Evolutionary conservation across 257 asterid genomes (phyloP).

Genomic region (Primulina huaijiensis): DNA sequence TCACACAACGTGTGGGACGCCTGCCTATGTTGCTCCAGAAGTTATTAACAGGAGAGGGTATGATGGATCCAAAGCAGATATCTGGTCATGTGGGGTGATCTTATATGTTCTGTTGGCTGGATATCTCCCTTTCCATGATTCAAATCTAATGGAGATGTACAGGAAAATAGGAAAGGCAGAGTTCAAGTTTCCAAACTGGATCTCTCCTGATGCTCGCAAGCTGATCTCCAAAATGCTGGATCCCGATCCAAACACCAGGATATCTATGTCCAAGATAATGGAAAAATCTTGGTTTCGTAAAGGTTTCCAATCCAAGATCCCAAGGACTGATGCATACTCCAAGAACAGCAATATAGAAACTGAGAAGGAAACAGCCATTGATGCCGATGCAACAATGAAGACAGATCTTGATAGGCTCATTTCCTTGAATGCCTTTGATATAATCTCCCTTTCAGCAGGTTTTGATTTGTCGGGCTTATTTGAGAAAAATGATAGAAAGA

Average conservation of each 20-base stretch:
- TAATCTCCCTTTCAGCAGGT: slow-evolving; percentile 73
- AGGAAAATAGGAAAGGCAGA: slow-evolving; percentile 62
- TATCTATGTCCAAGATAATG: slow-evolving; percentile 62
- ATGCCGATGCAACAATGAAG: slow-evolving; percentile 25
- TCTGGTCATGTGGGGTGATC: slow-evolving; percentile 85
- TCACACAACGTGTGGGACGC: slow-evolving; percentile 76
- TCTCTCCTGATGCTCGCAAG: slow-evolving; percentile 54
- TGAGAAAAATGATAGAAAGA: slow-evolving; percentile 44
- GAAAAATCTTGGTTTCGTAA: slow-evolving; percentile 58
- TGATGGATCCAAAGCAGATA: slow-evolving; percentile 74
- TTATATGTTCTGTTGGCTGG: slow-evolving; percentile 59
- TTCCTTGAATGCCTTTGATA: slow-evolving; percentile 72
- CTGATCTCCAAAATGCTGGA: slow-evolving; percentile 62
- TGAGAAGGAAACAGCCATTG: slow-evolving; percentile 14
- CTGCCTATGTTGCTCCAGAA: slow-evolving; percentile 87
- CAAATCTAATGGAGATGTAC: slow-evolving; percentile 78
- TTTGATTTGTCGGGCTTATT: slow-evolving; percentile 74
- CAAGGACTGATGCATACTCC: slow-evolving; percentile 5
- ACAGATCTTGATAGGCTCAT: slow-evolving; percentile 40
- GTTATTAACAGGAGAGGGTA: slow-evolving; percentile 70
- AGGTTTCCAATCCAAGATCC: slow-evolving; percentile 33
- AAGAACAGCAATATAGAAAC: not conserved
- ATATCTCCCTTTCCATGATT: slow-evolving; percentile 53
- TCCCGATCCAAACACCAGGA: slow-evolving; percentile 65
- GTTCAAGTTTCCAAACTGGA: slow-evolving; percentile 64